Percentiles rank a stretch among this genome's conserved stretches.
These are phyloP conservation scores for Termitomyces sp. DNA, from an alignment of 768 basidiomycete genomes.

Conservation along the genomic window DNA sequence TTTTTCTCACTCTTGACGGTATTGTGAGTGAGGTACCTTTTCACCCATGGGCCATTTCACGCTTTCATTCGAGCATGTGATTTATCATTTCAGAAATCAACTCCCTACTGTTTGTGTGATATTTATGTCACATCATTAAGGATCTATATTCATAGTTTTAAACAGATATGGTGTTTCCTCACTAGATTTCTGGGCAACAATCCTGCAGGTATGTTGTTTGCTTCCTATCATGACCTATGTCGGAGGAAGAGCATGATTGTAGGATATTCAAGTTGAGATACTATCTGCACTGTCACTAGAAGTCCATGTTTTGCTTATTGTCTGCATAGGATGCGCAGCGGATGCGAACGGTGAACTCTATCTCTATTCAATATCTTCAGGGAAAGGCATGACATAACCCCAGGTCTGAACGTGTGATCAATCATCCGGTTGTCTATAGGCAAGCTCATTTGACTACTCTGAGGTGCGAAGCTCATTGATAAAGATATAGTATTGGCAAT, in stretches of 20 bases:
- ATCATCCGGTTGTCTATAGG: not conserved
- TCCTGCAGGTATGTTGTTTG: not conserved
- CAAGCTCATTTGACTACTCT: not conserved
- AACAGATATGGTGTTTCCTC: not conserved
- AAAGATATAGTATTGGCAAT: not conserved
- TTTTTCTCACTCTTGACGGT: not conserved
- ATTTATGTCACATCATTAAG: not conserved
- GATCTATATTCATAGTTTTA: not conserved
- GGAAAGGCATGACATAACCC: not conserved
- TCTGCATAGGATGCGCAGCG: not conserved
- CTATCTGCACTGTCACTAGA: not conserved
- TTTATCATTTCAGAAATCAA: not conserved
- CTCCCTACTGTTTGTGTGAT: not conserved
- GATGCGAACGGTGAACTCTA: not conserved
- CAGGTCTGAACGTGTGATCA: not conserved
- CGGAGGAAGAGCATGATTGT: not conserved
- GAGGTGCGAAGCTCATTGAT: not conserved
- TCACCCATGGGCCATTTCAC: not conserved
- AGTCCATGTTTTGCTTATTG: not conserved
- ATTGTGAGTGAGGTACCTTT: not conserved
- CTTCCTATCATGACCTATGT: not conserved
- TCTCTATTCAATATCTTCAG: not conserved
- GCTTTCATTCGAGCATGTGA: not conserved
- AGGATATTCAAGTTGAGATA: not conserved
- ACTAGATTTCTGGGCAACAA: too few relatives aligned